A percentile compares a stretch with the other conserved stretches of the same genome.
Conservation (phyloP, 345 rosid species). For the Xanthoceras sorbifolium region DNA sequence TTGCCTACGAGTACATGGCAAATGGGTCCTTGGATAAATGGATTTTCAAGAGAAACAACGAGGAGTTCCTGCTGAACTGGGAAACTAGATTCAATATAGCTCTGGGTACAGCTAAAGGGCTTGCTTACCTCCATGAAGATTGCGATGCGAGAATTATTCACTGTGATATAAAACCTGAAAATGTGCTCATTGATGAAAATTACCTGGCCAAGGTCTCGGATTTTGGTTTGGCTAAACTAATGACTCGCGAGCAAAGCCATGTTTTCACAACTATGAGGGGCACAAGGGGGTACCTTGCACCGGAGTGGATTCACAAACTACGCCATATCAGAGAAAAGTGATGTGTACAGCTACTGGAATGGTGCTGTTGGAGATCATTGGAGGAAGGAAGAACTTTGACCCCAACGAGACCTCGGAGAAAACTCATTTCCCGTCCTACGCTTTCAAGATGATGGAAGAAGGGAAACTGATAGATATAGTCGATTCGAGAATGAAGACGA, state of each 20-base stretch:
- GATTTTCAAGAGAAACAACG: slow-evolving; percentile 67
- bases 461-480: slow-evolving; percentile 70
- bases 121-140: slow-evolving; percentile 90
- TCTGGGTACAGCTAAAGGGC: slow-evolving; percentile 81
- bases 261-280: slow-evolving; percentile 90
- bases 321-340: slow-evolving; percentile 93
- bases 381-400: slow-evolving; percentile 82
- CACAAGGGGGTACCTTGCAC: slow-evolving; percentile 93
- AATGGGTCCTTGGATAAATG: slow-evolving; percentile 87
- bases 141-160: slow-evolving; percentile 83
- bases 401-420: slow-evolving; percentile 65
- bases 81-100: slow-evolving; percentile 77
- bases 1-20: slow-evolving; percentile 83
- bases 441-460: slow-evolving; percentile 90
- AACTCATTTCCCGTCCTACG: slow-evolving; percentile 82
- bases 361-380: slow-evolving; percentile 81
- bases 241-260: slow-evolving; percentile 91
- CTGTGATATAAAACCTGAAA: slow-evolving; percentile 94
- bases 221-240: slow-evolving; percentile 89
- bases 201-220: slow-evolving; percentile 91
- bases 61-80: slow-evolving; percentile 61
- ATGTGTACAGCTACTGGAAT: slow-evolving; percentile 92
- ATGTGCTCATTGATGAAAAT: slow-evolving; percentile 76
- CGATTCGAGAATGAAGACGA: slow-evolving; percentile 52
- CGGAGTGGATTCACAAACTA: slow-evolving; percentile 95